Evolutionary conservation across 2,329 filamentous ascomycete genomes (phyloP).

Genomic region (Onygenales sp.): DNA sequence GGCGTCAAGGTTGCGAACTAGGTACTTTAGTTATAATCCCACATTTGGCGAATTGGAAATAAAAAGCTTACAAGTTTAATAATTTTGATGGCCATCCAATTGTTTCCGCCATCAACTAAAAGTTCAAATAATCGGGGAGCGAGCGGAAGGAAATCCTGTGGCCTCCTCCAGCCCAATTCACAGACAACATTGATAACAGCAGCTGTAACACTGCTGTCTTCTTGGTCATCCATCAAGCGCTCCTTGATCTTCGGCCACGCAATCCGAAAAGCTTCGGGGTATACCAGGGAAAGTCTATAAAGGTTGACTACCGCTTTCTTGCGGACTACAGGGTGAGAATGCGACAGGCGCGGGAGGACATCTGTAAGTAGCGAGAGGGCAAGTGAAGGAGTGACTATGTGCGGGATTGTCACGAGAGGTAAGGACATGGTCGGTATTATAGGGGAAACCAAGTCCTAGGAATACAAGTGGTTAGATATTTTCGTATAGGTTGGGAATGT

Average conservation of each 20-base stretch:
- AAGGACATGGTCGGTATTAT: constrained; percentile 69
- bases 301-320: constrained; percentile 96
- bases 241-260: constrained; percentile 99
- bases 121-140: constrained; percentile 88
- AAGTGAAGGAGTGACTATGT: constrained; percentile 86
- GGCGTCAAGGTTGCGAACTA: constrained; percentile 93
- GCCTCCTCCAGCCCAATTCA: constrained; percentile 87
- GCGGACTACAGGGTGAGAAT: constrained; percentile 74
- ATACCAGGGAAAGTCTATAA: constrained; percentile 89
- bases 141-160: constrained; percentile 85
- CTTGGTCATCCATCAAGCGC: constrained; percentile 75
- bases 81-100: constrained; percentile 99
- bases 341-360: constrained; percentile 72
- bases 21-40: constrained; percentile 15
- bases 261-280: constrained; percentile 82
- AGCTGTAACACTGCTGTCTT: constrained; percentile 87
- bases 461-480: constrained; percentile 1
- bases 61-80: constrained; percentile 70
- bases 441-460: constrained; percentile 51
- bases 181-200: constrained; percentile 96
- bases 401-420: constrained; percentile 81
- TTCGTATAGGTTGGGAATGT: constrained; percentile 8
- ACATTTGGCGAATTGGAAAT: not conserved
- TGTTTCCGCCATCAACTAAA: constrained; percentile 84
- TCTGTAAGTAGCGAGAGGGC: constrained; percentile 84